Base-by-base conservation (phyloP, 176 grass and related monocot species). In the Triticum urartu region DNA sequence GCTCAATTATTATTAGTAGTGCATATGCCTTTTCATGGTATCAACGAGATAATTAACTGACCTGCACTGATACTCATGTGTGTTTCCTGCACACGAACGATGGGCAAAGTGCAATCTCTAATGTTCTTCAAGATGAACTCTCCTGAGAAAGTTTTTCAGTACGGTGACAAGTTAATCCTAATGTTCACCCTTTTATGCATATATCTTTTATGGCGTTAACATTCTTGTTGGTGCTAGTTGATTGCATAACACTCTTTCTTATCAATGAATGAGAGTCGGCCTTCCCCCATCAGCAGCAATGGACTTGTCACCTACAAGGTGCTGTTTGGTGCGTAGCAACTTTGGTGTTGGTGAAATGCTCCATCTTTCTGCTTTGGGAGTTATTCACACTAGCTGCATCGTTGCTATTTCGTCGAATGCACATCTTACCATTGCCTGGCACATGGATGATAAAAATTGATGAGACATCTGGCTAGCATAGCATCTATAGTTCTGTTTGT, bases 311-410 rank as follows among this genome's bases (percentile, higher is more conserved):
- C 68, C 60, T 60, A 83, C 28, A 50, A 86, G 83, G 48, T 83
- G 77, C 50, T 88, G 86, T 77, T 86, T 76, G 83, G 86, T 88
- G 89, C 70, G 25, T 88, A 81, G 40, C 47, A 78, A 78, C 77
- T 91, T 84, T 62, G 81, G 74, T 83, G 73, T 63, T 59, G 45
- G 56, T 83, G 75, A 83, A 77, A 78, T 89, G 45, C 68, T 83
- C 70, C n/a, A 80, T 81, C 48, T 81, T 80, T 91, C 35, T 93
- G 25, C 86, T 84, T 68, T 81, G 21, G 75, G 79, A 73, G 20
- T 87, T 84, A 7, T 58, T 40, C 79, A 62, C 79, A 79, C 24
- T 74, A 47, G 59, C 17, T 78, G 35, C 58, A 35, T 67, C 24
- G 26, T 36, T 56, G 42, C 7, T 9, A 81, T 90, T 60, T 70